Conservation (phyloP, 768 basidiomycete species). For the Collybia mongolica region DNA sequence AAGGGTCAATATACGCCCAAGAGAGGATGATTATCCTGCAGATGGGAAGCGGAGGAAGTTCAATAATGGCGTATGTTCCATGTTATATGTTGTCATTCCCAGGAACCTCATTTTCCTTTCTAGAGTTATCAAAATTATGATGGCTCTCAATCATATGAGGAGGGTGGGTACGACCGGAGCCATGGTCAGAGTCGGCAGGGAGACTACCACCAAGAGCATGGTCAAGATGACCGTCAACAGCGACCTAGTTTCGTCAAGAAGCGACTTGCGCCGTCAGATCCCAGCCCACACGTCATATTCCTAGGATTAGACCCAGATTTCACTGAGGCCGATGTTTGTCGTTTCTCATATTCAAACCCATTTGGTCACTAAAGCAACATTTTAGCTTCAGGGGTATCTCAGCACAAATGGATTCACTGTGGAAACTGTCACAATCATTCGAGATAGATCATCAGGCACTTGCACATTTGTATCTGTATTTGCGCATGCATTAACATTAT, state of each 20-base stretch:
- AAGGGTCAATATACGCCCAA: conserved; percentile 43
- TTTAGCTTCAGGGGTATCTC: conserved; percentile 79
- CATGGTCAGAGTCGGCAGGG: conserved; percentile 25
- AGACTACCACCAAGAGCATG: conserved; percentile 44
- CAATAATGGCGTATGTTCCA: conserved; percentile 65
- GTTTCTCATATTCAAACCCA: conserved; percentile 24
- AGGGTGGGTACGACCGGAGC: conserved; percentile 30
- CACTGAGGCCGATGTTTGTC: conserved; percentile 88
- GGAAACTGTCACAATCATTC: conserved; percentile 92
- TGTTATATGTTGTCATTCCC: background rate
- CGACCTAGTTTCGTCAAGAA: conserved; percentile 60
- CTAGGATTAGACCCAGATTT: conserved; percentile 91
- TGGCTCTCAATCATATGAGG: conserved; percentile 46
- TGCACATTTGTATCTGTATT: conserved; percentile 75
- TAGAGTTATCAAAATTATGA: conserved; percentile 50
- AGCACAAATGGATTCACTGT: conserved; percentile 68
- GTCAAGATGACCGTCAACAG: conserved; percentile 50
- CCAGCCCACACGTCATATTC: conserved; percentile 93
- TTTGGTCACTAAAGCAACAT: conserved; percentile 33
- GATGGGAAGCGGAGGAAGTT: conserved; percentile 81
- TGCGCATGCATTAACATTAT: conserved; percentile 74
- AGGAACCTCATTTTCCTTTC: background rate
- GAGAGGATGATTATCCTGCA: conserved; percentile 68
- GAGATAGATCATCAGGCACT: conserved; percentile 96
- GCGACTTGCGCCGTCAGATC: conserved; percentile 79